These are phyloP conservation scores for Hanseniaspora osmophila DNA, from an alignment of 805 yeast species.

Conservation along the genomic window DNA sequence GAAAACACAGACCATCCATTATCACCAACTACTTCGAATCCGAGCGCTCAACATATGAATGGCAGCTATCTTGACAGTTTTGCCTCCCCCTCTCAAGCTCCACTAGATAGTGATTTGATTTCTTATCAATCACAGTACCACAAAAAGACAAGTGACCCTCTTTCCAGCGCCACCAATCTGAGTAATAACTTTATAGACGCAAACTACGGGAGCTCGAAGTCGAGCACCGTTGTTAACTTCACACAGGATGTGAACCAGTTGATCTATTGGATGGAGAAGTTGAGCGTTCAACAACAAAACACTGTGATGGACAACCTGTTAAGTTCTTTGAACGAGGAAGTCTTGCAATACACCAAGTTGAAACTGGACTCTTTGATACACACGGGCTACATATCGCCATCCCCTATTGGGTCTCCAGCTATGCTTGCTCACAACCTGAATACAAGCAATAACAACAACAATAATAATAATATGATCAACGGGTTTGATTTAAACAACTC, in stretches of 20 bases:
- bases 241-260: constrained; percentile 37
- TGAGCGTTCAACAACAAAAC: constrained; percentile 37
- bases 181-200: no score
- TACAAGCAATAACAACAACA: neutral
- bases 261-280: constrained; percentile 36
- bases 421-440: constrained; percentile 2
- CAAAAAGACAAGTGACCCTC: no score
- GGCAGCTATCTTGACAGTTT: neutral
- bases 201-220: no score
- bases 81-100: constrained; percentile 1
- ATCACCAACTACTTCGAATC: constrained; percentile 6
- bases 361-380: constrained; percentile 27
- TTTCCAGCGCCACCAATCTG: no score
- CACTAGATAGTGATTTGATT: neutral
- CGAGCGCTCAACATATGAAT: constrained; percentile 3
- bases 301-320: constrained; percentile 42
- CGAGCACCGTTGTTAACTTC: constrained; percentile 22
- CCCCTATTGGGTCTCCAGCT: constrained; percentile 16
- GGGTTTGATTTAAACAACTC: constrained; percentile 11
- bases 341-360: constrained; percentile 33
- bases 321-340: constrained; percentile 36
- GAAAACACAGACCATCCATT: constrained; percentile 4
- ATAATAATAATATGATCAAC: constrained; percentile 1
- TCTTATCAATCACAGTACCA: no score
- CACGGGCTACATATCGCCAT: constrained; percentile 15